These are phyloP conservation scores for Tylopilus rubrobrunneus DNA, from an alignment of 768 basidiomycete species.

Conservation along the genomic window DNA sequence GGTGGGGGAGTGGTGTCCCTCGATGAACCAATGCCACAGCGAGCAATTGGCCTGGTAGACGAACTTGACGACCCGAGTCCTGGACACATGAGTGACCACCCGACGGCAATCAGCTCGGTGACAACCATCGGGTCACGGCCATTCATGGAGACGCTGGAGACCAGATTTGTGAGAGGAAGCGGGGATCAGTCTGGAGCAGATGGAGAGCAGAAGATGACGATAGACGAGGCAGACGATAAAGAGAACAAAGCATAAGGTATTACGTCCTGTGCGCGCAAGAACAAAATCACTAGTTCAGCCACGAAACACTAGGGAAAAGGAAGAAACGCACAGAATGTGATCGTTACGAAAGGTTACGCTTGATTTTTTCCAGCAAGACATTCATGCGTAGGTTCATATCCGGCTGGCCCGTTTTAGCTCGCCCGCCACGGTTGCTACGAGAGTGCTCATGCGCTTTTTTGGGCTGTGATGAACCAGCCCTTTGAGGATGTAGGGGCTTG, in stretches of 20 bases:
- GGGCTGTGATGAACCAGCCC: slow-evolving; percentile 39
- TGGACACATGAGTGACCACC: slow-evolving; percentile 80
- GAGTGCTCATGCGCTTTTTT: slow-evolving; percentile 14
- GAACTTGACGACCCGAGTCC: slow-evolving; percentile 83
- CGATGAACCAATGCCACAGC: slow-evolving; percentile 36
- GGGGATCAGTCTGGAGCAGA: slow-evolving; percentile 26
- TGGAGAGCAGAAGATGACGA: slow-evolving; percentile 36
- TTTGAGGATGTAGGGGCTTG: slow-evolving; percentile 55
- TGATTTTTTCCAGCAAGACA: slow-evolving; percentile 82
- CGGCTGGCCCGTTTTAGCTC: slow-evolving; percentile 44
- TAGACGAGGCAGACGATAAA: slow-evolving; percentile 45
- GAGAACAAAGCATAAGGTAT: slow-evolving; percentile 47
- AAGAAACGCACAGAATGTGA: slow-evolving; percentile 3
- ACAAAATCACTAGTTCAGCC: slow-evolving; percentile 2
- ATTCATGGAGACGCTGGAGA: slow-evolving; percentile 53
- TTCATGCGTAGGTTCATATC: slow-evolving; percentile 88
- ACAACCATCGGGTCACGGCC: slow-evolving; percentile 48
- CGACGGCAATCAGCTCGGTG: slow-evolving; percentile 64
- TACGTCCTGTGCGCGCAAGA: background rate
- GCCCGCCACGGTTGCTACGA: slow-evolving; percentile 27
- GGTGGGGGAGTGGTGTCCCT: slow-evolving; percentile 33
- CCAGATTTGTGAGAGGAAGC: slow-evolving; percentile 58
- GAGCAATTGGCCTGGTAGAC: slow-evolving; percentile 74
- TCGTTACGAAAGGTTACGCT: slow-evolving; percentile 47
- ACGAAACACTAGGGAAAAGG: background rate